These are phyloP conservation scores for Exophiala bonariae DNA, from an alignment of 2,329 filamentous ascomycete genomes.

Conservation along the genomic window DNA sequence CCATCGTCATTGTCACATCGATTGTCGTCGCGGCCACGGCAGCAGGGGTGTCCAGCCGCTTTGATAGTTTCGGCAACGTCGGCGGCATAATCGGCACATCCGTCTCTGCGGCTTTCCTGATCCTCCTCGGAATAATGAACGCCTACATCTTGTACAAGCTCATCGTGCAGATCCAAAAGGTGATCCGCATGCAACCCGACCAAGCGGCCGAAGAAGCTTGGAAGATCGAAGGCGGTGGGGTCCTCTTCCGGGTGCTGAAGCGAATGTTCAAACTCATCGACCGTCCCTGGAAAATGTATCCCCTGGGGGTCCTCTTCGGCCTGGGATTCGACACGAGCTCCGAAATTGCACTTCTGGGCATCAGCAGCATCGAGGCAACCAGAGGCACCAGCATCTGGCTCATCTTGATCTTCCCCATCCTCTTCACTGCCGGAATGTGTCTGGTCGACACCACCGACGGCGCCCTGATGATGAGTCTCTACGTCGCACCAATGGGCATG, in stretches of 20 bases:
- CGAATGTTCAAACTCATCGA: constrained; percentile 73
- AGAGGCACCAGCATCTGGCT: constrained; percentile 89
- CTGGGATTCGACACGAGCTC: constrained; percentile 94
- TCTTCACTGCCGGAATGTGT: constrained; percentile 98
- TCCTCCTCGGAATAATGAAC: constrained; percentile 81
- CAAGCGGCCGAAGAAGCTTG: constrained; percentile 55
- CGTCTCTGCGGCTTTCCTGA: constrained; percentile 78
- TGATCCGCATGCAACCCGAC: constrained; percentile 53
- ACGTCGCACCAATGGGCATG: constrained; percentile 59
- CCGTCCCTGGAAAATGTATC: constrained; percentile 88
- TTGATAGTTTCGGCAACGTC: constrained; percentile 75
- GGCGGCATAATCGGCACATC: constrained; percentile 89
- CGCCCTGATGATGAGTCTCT: constrained; percentile 91
- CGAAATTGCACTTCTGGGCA: constrained; percentile 88
- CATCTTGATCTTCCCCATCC: constrained; percentile 83
- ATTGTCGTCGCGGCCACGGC: constrained; percentile 89
- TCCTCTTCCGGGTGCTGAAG: constrained; percentile 70
- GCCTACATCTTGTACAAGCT: constrained; percentile 81
- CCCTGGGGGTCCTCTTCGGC: constrained; percentile 82
- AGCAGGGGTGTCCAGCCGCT: constrained; percentile 76
- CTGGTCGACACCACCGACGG: constrained; percentile 90
- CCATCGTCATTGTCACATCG: constrained; percentile 86
- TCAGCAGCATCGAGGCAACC: constrained; percentile 82
- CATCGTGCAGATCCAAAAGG: constrained; percentile 63
- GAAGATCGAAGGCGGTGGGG: constrained; percentile 73